phyloP scores from a whole-genome alignment of 352 stramenopile genomes.

The Blastocystis sp. region DNA sequence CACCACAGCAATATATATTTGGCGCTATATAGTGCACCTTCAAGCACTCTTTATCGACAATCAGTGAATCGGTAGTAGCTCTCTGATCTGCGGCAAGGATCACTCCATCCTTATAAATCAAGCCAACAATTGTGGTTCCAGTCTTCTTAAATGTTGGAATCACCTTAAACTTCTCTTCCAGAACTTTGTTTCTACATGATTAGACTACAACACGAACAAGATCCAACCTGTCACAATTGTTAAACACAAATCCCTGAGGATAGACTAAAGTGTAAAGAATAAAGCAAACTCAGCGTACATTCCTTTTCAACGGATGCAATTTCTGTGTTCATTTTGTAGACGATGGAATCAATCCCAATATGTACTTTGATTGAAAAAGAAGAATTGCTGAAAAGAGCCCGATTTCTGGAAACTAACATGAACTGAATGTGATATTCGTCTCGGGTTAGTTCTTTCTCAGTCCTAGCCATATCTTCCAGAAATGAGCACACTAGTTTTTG shows the following conservation, averaged over 20 bases:
- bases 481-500: not conserved
- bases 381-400: slow-evolving; percentile 1
- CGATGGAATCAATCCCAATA: not conserved
- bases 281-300: not conserved
- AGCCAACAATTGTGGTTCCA: slow-evolving; percentile 54
- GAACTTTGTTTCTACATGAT: slow-evolving; percentile 36
- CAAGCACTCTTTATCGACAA: slow-evolving; percentile 54
- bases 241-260: slow-evolving; percentile 61
- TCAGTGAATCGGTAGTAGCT: slow-evolving; percentile 48
- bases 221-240: slow-evolving; percentile 27
- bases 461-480: too few relatives aligned
- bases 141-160: slow-evolving; percentile 52
- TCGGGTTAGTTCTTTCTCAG: too few relatives aligned
- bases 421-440: too few relatives aligned
- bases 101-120: slow-evolving; percentile 59
- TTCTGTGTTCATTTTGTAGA: slow-evolving; percentile 25
- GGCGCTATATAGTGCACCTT: slow-evolving; percentile 62
- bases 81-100: slow-evolving; percentile 59
- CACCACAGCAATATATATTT: slow-evolving; percentile 63
- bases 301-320: slow-evolving; percentile 57
- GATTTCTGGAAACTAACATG: not conserved
- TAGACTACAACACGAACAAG: not conserved
- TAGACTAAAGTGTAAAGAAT: slow-evolving; percentile 21
- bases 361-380: slow-evolving; percentile 21
- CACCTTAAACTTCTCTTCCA: slow-evolving; percentile 47